Evolutionary conservation across 2,329 filamentous ascomycete species (phyloP).

Genomic region (Neonectria magnoliae): DNA sequence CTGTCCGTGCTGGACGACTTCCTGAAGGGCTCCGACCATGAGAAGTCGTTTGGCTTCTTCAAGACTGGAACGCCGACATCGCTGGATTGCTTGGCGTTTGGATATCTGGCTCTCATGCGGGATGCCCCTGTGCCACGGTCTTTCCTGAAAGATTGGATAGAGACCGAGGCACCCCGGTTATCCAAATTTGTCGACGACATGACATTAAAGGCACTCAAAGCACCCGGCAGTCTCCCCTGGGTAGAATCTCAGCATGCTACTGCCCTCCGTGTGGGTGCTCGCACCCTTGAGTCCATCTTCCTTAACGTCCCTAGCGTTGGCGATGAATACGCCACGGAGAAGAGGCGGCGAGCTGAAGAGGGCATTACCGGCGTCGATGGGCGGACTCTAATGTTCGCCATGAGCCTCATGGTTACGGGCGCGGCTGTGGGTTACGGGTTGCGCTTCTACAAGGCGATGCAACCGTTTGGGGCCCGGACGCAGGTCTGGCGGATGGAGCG

Average conservation of each 20-base stretch:
- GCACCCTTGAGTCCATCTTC: slow-evolving; percentile 49
- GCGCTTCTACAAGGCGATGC: slow-evolving; percentile 52
- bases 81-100: slow-evolving; percentile 83
- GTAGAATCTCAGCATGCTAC: slow-evolving; percentile 32
- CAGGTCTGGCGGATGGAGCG: slow-evolving; percentile 55
- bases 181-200: slow-evolving; percentile 47
- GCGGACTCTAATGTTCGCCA: slow-evolving; percentile 45
- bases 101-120: slow-evolving; percentile 80
- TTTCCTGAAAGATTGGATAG: slow-evolving; percentile 55
- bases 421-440: slow-evolving; percentile 53
- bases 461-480: slow-evolving; percentile 56
- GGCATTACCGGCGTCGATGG: slow-evolving; percentile 47
- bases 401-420: slow-evolving; percentile 50
- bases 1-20: slow-evolving; percentile 76
- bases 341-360: slow-evolving; percentile 50
- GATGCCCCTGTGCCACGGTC: slow-evolving; percentile 56
- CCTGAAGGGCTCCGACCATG: slow-evolving; percentile 37
- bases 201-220: slow-evolving; percentile 33
- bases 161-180: slow-evolving; percentile 44
- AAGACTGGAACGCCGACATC: slow-evolving; percentile 38
- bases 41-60: slow-evolving; percentile 47
- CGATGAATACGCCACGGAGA: slow-evolving; percentile 48
- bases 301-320: slow-evolving; percentile 50
- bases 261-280: slow-evolving; percentile 39
- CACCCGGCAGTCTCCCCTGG: slow-evolving; percentile 43